These are phyloP conservation scores for Dryas octopetala DNA, from an alignment of 306 rosid genomes.

Conservation along the genomic window DNA sequence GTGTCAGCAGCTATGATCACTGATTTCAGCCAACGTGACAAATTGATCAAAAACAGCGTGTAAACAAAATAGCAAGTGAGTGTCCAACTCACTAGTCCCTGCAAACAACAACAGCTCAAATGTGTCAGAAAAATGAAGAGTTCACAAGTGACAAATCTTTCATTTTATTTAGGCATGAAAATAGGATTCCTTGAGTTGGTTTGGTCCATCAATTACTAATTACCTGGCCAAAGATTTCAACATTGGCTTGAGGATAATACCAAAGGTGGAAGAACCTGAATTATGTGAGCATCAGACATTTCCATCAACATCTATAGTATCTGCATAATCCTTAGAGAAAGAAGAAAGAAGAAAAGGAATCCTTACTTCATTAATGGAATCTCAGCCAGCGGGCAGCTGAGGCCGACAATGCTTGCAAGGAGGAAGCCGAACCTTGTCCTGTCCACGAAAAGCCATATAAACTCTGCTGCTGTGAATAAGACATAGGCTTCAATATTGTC, in stretches of 20 bases:
- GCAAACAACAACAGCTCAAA: constrained; percentile 13
- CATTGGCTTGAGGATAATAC: constrained; percentile 49
- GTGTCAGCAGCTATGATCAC: constrained; percentile 12
- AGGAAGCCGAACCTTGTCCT: constrained; percentile 71
- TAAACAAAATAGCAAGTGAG: constrained; percentile 51
- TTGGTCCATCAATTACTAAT: constrained; percentile 4
- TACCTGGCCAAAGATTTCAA: constrained; percentile 46
- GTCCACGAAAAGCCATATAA: constrained; percentile 65
- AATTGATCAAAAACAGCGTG: constrained; percentile 37
- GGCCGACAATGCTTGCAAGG: constrained; percentile 65
- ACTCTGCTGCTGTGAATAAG: constrained; percentile 74
- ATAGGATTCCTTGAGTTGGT: background rate
- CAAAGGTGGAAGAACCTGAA: constrained; percentile 55
- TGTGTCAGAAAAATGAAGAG: background rate
- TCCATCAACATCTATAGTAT: background rate
- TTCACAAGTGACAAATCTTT: background rate
- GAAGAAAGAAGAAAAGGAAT: background rate
- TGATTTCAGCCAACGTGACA: constrained; percentile 43
- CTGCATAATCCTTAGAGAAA: background rate
- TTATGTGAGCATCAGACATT: background rate
- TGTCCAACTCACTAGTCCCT: constrained; percentile 60
- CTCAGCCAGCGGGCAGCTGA: constrained; percentile 52
- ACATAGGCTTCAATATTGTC: constrained; percentile 68
- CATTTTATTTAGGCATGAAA: background rate
- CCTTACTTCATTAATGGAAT: constrained; percentile 52